phyloP scores from a whole-genome alignment of 345 rosid genomes.

The Murraya koenigii region DNA sequence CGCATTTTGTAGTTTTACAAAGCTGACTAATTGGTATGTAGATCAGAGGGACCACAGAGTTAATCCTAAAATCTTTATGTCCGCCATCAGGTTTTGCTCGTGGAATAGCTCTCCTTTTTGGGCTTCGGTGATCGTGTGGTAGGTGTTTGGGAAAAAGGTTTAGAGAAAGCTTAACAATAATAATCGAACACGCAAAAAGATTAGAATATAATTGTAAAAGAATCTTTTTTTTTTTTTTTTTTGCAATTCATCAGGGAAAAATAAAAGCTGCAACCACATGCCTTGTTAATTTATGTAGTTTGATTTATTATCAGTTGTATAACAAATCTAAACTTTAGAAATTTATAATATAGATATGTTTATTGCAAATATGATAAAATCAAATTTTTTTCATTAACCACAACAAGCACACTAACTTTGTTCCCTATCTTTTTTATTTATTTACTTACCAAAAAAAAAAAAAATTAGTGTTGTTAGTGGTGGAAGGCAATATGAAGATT shows the following conservation, averaged over 20 bases:
- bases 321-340: no score
- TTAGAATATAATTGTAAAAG: not conserved
- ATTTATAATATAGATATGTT: not conserved
- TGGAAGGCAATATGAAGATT: slow-evolving; percentile 7
- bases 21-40: not conserved
- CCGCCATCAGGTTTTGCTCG: not conserved
- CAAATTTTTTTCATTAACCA: not conserved
- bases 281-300: no score
- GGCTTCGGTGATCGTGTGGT: not conserved
- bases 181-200: not conserved
- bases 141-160: not conserved
- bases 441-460: not conserved
- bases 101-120: not conserved
- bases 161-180: not conserved
- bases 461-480: not conserved
- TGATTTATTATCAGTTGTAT: no score
- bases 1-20: not conserved
- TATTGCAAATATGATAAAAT: not conserved
- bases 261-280: no score
- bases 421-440: not conserved
- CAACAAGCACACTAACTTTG: not conserved
- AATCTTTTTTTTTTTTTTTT: not conserved
- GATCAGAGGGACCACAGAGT: not conserved
- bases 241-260: no score
- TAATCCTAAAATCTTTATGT: not conserved